These are phyloP conservation scores for Fusarium succisae DNA, from an alignment of 2,329 filamentous ascomycete species.

Conservation along the genomic window DNA sequence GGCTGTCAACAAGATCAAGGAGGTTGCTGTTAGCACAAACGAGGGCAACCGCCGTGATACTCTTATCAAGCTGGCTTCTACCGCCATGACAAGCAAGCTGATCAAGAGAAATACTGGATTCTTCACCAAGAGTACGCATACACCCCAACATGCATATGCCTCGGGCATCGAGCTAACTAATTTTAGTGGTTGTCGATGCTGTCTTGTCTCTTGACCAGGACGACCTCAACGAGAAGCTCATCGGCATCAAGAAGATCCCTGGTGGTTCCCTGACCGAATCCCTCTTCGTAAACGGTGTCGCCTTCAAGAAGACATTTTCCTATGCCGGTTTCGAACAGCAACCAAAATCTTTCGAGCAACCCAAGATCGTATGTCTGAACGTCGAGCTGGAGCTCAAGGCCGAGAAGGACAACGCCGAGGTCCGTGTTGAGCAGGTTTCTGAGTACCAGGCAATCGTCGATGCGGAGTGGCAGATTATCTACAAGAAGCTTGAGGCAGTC, in stretches of 20 bases:
- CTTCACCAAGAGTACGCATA: constrained; percentile 88
- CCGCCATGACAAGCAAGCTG: constrained; percentile 99
- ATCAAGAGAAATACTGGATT: constrained; percentile 97
- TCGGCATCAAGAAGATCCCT: constrained; percentile 97
- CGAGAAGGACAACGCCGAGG: constrained; percentile 99
- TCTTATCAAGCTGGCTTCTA: constrained; percentile 86
- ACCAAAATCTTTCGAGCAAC: constrained; percentile 92
- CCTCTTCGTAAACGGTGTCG: constrained; percentile 95
- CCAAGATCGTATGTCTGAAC: constrained; percentile 96
- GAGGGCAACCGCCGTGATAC: constrained; percentile 89
- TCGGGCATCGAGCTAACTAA: constrained; percentile 41
- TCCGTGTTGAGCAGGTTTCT: constrained; percentile 96
- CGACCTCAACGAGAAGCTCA: constrained; percentile 96
- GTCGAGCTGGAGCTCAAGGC: constrained; percentile 98
- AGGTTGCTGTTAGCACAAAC: constrained; percentile 88
- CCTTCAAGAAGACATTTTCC: constrained; percentile 99
- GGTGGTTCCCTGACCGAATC: constrained; percentile 96
- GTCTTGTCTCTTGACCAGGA: constrained; percentile 96
- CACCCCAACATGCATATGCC: neutral
- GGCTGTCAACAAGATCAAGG: constrained; percentile 99
- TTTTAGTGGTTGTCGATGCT: constrained; percentile 94
- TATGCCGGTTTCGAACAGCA: constrained; percentile 99
- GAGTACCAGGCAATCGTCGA: constrained; percentile 99
- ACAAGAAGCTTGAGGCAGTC: constrained; percentile 96
- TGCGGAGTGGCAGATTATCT: constrained; percentile 99